These are phyloP conservation scores for Xerocomus amazonicus DNA, from an alignment of 1,284 basidiomycete species.

Conservation along the genomic window DNA sequence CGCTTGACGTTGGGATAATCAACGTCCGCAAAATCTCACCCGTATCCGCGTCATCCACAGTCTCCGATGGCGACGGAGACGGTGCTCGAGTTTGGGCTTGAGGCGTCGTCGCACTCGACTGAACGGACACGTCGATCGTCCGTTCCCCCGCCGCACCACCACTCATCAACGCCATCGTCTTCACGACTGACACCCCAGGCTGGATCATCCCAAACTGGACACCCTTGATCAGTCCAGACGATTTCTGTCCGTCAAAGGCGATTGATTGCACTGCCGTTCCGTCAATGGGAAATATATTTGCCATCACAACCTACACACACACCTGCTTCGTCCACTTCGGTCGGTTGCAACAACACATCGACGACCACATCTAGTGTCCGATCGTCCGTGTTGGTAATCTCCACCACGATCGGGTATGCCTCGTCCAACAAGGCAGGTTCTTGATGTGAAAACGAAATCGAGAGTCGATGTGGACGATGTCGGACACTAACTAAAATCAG, in stretches of 20 bases:
- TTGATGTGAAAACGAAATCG: conserved; percentile 53
- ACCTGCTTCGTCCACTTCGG: conserved; percentile 74
- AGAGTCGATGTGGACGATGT: conserved; percentile 57
- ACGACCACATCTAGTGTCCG: conserved; percentile 63
- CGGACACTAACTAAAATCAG: conserved; percentile 46
- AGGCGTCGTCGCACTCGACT: conserved; percentile 41
- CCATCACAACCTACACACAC: conserved; percentile 21
- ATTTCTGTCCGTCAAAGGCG: conserved; percentile 54
- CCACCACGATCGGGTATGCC: conserved; percentile 64
- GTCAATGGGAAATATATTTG: neutral
- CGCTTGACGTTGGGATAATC: conserved; percentile 52
- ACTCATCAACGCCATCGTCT: conserved; percentile 58
- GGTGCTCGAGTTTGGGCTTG: neutral
- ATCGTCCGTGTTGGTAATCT: conserved; percentile 66
- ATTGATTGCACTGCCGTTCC: conserved; percentile 56
- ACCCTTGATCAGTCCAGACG: conserved; percentile 70
- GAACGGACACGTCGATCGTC: conserved; percentile 71
- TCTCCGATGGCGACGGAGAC: conserved; percentile 9
- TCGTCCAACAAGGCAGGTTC: conserved; percentile 76
- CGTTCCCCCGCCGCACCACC: conserved; percentile 62
- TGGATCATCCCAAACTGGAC: conserved; percentile 59
- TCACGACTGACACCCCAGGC: conserved; percentile 52
- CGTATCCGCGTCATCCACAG: conserved; percentile 10
- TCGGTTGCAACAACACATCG: conserved; percentile 75
- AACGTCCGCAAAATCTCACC: conserved; percentile 66